Evolutionary conservation across 2,329 filamentous ascomycete species (phyloP).

Genomic region (Alternaria arborescens): DNA sequence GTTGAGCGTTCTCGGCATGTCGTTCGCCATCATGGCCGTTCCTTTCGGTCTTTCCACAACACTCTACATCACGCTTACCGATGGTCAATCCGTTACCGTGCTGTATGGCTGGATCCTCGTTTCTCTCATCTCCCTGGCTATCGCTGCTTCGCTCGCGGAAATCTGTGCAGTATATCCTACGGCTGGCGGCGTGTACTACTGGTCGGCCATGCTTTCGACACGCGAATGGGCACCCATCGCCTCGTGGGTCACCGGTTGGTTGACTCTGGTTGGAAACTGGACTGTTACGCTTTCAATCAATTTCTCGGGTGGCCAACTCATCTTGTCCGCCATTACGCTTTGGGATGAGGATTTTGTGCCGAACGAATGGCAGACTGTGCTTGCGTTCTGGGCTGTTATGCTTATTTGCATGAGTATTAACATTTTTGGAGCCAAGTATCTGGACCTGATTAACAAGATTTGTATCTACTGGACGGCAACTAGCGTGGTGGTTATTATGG

Average conservation of each 20-base stretch:
- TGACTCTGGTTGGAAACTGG: slow-evolving; percentile 78
- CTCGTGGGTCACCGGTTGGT: slow-evolving; percentile 75
- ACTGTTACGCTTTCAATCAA: slow-evolving; percentile 71
- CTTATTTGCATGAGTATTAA: slow-evolving; percentile 70
- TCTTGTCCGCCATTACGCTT: slow-evolving; percentile 72
- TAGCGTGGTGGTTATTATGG: slow-evolving; percentile 73
- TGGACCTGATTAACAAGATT: slow-evolving; percentile 75
- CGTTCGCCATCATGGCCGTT: slow-evolving; percentile 79
- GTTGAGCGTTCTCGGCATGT: slow-evolving; percentile 73
- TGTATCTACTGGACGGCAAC: slow-evolving; percentile 77
- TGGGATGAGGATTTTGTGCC: slow-evolving; percentile 75
- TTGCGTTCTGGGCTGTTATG: slow-evolving; percentile 78
- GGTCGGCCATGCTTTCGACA: slow-evolving; percentile 72
- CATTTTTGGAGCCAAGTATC: slow-evolving; percentile 67
- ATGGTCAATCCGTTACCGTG: slow-evolving; percentile 74
- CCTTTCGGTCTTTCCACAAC: slow-evolving; percentile 74
- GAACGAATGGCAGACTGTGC: slow-evolving; percentile 73
- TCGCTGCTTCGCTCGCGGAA: slow-evolving; percentile 76
- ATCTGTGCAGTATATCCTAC: slow-evolving; percentile 80
- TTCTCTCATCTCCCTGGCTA: slow-evolving; percentile 71
- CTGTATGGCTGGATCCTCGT: slow-evolving; percentile 76
- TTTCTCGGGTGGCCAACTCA: slow-evolving; percentile 71
- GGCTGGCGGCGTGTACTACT: slow-evolving; percentile 78
- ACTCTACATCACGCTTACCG: slow-evolving; percentile 71
- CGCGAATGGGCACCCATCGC: slow-evolving; percentile 72